A percentile compares a stretch with the other conserved stretches of the same genome.
phyloP scores from a whole-genome alignment of 768 basidiomycete species.

The Leccinum ochraceum region DNA sequence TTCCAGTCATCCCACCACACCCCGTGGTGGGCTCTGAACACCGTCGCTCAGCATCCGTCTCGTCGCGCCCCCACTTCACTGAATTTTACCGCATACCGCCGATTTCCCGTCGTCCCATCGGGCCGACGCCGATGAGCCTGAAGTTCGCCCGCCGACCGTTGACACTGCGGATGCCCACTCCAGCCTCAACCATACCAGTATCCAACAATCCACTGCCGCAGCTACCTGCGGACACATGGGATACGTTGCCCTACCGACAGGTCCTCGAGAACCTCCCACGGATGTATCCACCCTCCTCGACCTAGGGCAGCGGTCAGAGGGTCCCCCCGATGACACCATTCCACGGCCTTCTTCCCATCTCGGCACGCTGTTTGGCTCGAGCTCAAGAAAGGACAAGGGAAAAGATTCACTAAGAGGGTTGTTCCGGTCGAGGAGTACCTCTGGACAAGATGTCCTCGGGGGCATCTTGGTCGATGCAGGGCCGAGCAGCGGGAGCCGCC shows the following conservation, averaged over 20 bases:
- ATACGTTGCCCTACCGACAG: conserved; percentile 54
- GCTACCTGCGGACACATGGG: conserved; percentile 63
- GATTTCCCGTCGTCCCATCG: conserved; percentile 5
- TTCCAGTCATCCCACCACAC: conserved; percentile 25
- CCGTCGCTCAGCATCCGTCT: conserved; percentile 10
- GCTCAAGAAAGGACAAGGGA: conserved; percentile 35
- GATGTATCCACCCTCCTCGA: conserved; percentile 33
- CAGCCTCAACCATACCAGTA: not conserved
- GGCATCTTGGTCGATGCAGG: conserved; percentile 11
- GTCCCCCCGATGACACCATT: conserved; percentile 19
- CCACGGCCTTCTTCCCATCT: conserved; percentile 24
- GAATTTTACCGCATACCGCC: conserved; percentile 27
- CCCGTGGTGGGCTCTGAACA: conserved; percentile 16
- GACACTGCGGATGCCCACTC: conserved; percentile 4
- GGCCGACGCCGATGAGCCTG: conserved; percentile 3
- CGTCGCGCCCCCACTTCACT: conserved; percentile 27
- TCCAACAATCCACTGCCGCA: conserved; percentile 59
- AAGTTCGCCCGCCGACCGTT: conserved; percentile 3
- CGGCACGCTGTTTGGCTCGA: conserved; percentile 23
- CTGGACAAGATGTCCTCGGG: conserved; percentile 15
- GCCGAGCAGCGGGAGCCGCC: conserved; percentile 15
- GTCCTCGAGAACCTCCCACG: conserved; percentile 49
- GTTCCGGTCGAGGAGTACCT: conserved; percentile 45
- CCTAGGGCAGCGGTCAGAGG: conserved; percentile 3
- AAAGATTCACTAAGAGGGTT: conserved; percentile 42